Evolutionary conservation across 2,329 filamentous ascomycete genomes (phyloP).

Genomic region (Fusarium chaquense): DNA sequence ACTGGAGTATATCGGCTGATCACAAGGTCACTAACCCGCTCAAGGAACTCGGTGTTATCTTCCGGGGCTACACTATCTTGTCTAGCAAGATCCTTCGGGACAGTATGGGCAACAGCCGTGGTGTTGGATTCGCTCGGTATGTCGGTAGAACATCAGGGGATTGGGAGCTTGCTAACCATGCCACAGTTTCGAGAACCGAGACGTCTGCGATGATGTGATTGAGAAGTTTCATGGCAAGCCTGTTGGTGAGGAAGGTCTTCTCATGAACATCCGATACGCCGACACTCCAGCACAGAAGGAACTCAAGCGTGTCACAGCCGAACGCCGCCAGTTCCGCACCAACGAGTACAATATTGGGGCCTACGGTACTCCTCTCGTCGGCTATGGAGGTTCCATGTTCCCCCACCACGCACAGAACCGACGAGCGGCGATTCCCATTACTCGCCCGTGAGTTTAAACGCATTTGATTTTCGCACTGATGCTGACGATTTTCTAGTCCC

Average conservation of each 20-base stretch:
- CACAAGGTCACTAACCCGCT: constrained; percentile 20
- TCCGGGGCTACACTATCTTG: constrained; percentile 82
- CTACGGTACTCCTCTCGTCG: constrained; percentile 72
- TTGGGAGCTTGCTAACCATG: constrained; percentile 5
- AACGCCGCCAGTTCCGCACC: constrained; percentile 93
- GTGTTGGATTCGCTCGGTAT: constrained; percentile 96
- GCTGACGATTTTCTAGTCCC: constrained; percentile 31
- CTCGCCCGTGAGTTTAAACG: constrained; percentile 49
- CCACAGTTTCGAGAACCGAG: constrained; percentile 85
- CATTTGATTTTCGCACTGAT: background rate
- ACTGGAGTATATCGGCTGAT: background rate
- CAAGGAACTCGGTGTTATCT: constrained; percentile 82
- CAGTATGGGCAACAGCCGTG: constrained; percentile 90
- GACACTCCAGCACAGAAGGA: constrained; percentile 97
- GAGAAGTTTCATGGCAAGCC: constrained; percentile 83
- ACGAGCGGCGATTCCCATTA: constrained; percentile 45
- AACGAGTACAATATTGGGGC: constrained; percentile 90
- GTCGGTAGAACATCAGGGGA: constrained; percentile 43
- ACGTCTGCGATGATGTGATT: constrained; percentile 91
- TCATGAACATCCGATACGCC: constrained; percentile 94
- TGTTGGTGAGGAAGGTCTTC: constrained; percentile 81
- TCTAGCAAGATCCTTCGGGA: constrained; percentile 97
- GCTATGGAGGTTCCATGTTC: constrained; percentile 59
- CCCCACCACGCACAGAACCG: constrained; percentile 55
- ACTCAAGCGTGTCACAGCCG: constrained; percentile 94